Conservation (phyloP, 1,139 yeast genomes). For the Hansenula sp. region DNA sequence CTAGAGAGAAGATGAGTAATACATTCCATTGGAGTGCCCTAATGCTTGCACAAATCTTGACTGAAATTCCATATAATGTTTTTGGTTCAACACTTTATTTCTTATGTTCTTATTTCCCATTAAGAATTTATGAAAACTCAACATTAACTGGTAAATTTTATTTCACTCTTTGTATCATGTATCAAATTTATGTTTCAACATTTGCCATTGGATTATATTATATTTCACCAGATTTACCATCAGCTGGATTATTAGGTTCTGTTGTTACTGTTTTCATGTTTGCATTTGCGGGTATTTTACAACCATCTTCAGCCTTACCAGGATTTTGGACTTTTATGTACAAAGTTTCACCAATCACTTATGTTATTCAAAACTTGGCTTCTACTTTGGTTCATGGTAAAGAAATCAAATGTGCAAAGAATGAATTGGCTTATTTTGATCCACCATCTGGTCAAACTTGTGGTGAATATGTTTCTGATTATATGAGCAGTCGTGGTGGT, state of each 20-base stretch:
- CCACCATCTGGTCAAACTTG: constrained; percentile 35
- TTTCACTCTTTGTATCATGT: background rate
- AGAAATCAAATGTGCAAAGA: constrained; percentile 25
- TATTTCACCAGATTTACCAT: constrained; percentile 2
- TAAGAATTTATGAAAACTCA: constrained; percentile 44
- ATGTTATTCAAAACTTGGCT: constrained; percentile 21
- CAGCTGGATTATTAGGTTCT: constrained; percentile 54
- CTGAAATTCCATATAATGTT: constrained; percentile 61
- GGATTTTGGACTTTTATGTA: constrained; percentile 60
- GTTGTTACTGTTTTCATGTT: constrained; percentile 48
- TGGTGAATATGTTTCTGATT: constrained; percentile 24
- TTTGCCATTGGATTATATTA: constrained; percentile 2
- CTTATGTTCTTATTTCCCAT: constrained; percentile 67
- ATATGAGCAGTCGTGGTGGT: constrained; percentile 30
- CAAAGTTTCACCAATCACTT: constrained; percentile 38
- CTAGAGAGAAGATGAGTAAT: constrained; percentile 65
- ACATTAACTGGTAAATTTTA: constrained; percentile 41
- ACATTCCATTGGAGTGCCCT: constrained; percentile 45
- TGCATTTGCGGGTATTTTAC: constrained; percentile 59
- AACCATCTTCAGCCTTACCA: constrained; percentile 50
- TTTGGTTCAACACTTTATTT: constrained; percentile 48
- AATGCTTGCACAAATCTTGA: constrained; percentile 53
- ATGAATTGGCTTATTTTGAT: constrained; percentile 27
- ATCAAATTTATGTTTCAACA: constrained; percentile 3
- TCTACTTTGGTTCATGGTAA: constrained; percentile 22